Evolutionary conservation across 2,329 filamentous ascomycete species (phyloP).

Genomic region (Tympanopsis confertula): DNA sequence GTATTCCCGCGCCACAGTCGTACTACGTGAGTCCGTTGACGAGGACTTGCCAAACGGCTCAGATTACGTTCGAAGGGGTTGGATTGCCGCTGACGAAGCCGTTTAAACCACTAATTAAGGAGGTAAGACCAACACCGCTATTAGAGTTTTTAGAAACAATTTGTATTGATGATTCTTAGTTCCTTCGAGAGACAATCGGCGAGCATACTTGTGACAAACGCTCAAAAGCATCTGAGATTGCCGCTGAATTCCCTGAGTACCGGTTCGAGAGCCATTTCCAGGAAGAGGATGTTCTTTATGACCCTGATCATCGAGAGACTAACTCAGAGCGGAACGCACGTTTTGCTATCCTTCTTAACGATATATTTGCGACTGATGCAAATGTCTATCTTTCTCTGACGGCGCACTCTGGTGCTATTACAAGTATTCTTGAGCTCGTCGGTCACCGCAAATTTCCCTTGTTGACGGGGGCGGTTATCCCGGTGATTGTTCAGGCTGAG

Average conservation of each 20-base stretch:
- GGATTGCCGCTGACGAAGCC: constrained; percentile 27
- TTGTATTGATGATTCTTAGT: constrained; percentile 10
- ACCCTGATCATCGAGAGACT: constrained; percentile 32
- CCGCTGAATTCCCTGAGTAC: constrained; percentile 32
- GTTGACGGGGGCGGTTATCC: constrained; percentile 35
- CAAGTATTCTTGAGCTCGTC: constrained; percentile 29
- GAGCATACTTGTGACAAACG: constrained; percentile 51
- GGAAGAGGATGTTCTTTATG: constrained; percentile 38
- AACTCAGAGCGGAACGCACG: constrained; percentile 32
- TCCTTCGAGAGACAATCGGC: constrained; percentile 45
- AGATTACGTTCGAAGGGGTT: constrained; percentile 37
- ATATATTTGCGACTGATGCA: constrained; percentile 35
- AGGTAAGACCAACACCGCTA: constrained; percentile 19
- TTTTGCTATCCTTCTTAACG: constrained; percentile 30
- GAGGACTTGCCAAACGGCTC: constrained; percentile 19
- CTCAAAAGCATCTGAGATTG: constrained; percentile 33
- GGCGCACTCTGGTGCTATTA: constrained; percentile 46
- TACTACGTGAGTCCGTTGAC: constrained; percentile 47
- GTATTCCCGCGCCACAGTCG: constrained; percentile 37
- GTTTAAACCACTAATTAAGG: constrained; percentile 44
- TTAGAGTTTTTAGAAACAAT: not conserved
- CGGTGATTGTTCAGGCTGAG: constrained; percentile 32
- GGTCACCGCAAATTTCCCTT: constrained; percentile 32
- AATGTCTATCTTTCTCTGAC: constrained; percentile 39
- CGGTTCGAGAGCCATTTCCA: constrained; percentile 25